Evolutionary conservation across 192 early-diverging fungal species (phyloP).

Genomic region (Hyaloraphidium curvatum): DNA sequence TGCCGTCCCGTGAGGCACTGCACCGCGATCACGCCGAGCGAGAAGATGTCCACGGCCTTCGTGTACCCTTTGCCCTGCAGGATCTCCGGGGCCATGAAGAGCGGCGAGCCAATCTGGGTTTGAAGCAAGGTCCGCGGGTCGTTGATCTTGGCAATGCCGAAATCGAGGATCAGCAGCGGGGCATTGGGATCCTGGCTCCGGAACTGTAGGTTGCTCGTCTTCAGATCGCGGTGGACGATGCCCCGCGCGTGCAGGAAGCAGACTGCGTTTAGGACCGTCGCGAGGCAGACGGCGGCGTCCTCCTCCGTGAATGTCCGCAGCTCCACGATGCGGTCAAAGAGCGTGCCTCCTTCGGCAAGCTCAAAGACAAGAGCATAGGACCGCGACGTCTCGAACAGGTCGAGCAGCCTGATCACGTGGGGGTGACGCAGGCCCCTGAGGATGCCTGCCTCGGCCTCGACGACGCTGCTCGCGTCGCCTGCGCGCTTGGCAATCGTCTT

Average conservation of each 20-base stretch:
- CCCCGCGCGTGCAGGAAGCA: slow-evolving; percentile 58
- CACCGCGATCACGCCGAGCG: neutral
- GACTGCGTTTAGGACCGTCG: slow-evolving; percentile 57
- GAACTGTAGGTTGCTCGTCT: neutral
- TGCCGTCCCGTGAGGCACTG: neutral
- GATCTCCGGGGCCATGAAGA: neutral
- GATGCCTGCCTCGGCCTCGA: neutral
- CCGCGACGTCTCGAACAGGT: neutral
- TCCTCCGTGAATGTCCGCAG: slow-evolving; percentile 50
- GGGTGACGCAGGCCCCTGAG: neutral
- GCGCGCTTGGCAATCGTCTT: neutral
- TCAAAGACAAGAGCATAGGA: neutral
- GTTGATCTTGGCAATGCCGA: neutral
- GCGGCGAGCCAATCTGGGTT: neutral
- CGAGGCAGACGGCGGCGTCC: slow-evolving; percentile 61
- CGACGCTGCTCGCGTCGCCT: neutral
- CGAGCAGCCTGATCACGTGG: neutral
- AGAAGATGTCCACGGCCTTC: neutral
- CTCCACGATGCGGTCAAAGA: slow-evolving; percentile 70
- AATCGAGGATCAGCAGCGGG: neutral
- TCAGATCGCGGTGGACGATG: slow-evolving; percentile 62
- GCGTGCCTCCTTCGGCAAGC: slow-evolving; percentile 67
- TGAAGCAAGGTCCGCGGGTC: neutral
- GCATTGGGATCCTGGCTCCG: neutral
- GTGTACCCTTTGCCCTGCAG: neutral